Conservation (phyloP, 768 basidiomycete species). For the Aureoboletus auriporus region DNA sequence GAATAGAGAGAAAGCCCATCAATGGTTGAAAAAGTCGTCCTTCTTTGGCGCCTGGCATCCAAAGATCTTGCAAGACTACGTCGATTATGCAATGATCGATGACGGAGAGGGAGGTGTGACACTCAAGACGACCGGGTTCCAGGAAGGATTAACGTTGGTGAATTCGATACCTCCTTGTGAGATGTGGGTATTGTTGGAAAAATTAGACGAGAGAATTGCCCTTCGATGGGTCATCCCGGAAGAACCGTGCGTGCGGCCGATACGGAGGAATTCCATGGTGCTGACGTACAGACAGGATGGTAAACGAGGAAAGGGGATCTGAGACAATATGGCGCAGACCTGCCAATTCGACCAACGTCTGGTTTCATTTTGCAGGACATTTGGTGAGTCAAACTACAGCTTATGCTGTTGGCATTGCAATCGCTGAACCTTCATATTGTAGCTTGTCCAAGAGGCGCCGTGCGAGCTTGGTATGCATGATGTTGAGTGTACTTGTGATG, state of each 20-base stretch:
- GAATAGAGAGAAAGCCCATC: constrained; percentile 56
- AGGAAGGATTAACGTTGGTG: constrained; percentile 60
- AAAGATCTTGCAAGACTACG: constrained; percentile 53
- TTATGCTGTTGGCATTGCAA: no score
- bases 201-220: constrained; percentile 23
- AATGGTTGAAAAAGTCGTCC: constrained; percentile 43
- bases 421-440: no score
- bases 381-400: no score
- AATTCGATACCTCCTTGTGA: constrained; percentile 32
- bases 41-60: constrained; percentile 77
- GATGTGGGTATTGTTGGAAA: constrained; percentile 25
- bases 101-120: constrained; percentile 36
- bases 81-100: constrained; percentile 50
- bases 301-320: not conserved
- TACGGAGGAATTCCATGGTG: no score
- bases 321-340: no score
- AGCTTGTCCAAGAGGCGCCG: no score
- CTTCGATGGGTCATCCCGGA: constrained; percentile 29
- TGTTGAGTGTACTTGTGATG: no score
- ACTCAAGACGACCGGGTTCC: constrained; percentile 64
- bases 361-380: no score
- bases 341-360: no score
- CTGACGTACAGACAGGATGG: no score
- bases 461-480: no score
- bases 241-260: constrained; percentile 8